Base-by-base conservation (phyloP, 2,329 filamentous ascomycete genomes). In the Ophiostoma sp. region DNA sequence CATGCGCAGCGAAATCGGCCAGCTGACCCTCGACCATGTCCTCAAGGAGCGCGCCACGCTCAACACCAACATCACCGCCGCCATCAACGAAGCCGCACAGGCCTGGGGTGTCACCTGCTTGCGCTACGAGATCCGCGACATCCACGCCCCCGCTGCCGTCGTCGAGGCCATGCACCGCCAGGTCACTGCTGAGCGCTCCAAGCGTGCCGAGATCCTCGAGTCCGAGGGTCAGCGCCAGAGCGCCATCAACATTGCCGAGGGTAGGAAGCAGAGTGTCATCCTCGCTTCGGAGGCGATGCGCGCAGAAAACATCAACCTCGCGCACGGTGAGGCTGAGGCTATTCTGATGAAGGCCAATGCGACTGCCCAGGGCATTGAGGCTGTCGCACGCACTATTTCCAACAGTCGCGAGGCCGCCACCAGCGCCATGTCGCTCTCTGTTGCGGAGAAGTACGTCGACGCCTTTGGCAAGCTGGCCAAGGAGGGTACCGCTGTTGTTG, bases 101-200 rank as follows among this genome's bases (percentile, higher is more conserved):
- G 94, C 94, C 67, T 99, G 95, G 95, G 95, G 95, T 70, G 92
- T 99, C 27, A 92, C 92, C 45, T 99, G 95, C 77, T 84, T 99
- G 71, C 90, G 95, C 69, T 99, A 99, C 82, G 95, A 99, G 80
- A 99, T 99, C 77, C 86, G 95, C 73, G 95, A 99, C 79, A 99
- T 99, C 75, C 95, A 99, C 80, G 95, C 95, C 0, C 95, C 95
- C 1, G 91, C 89, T 44, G 90, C 90, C 65, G 95, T 99, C 12
- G 94, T 98, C 70, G 92, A 93, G 75, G 95, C 95, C 75, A 99
- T 99, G 95, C 95, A 99, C 82, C 87, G 95, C 72, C 94, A 98
- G 78, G 95, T 99, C 66, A 98, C 95, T 0, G 95, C 95, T 18
- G 95, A 99, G 82, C 90, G 95, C 58, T 96, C 91, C 75, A 99